Percentiles rank a stretch among this genome's conserved stretches.
Evolutionary conservation across 257 asterid genomes (phyloP).

Genomic region (Solanum lycopersicoides): DNA sequence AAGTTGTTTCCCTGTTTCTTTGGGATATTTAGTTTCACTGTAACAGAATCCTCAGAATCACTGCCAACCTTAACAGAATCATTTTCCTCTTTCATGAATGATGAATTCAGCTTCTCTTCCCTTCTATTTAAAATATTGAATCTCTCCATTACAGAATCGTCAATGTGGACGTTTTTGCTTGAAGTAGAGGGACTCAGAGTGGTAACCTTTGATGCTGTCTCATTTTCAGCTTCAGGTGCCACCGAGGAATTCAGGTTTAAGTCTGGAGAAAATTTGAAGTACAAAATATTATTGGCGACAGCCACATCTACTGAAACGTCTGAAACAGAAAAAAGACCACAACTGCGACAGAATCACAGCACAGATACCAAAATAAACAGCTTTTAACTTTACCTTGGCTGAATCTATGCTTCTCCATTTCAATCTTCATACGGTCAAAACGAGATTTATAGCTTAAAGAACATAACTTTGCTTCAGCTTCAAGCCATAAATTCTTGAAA

Average conservation of each 20-base stretch:
- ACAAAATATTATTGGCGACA: not conserved
- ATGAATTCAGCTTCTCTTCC: not conserved
- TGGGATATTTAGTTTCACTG: conserved; percentile 35
- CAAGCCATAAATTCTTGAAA: conserved; percentile 86
- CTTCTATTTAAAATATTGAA: conserved; percentile 2
- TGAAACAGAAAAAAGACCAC: conserved; percentile 5
- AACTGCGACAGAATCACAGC: not conserved
- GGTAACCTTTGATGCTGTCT: not conserved
- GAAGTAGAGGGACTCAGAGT: not conserved
- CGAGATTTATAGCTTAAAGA: conserved; percentile 70
- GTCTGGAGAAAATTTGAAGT: conserved; percentile 1
- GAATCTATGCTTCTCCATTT: conserved; percentile 40
- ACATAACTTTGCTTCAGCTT: conserved; percentile 87
- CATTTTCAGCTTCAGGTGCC: not conserved
- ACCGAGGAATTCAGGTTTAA: not conserved
- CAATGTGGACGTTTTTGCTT: not conserved
- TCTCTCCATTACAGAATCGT: conserved; percentile 5
- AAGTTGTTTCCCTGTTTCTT: conserved; percentile 26
- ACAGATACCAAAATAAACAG: not conserved
- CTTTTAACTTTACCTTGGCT: conserved; percentile 43
- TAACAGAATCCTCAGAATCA: conserved; percentile 34
- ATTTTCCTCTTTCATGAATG: not conserved
- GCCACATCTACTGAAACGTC: conserved; percentile 16
- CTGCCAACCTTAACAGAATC: conserved; percentile 1
- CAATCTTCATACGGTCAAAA: conserved; percentile 58